Evolutionary conservation across 306 rosid species (phyloP).

Genomic region (Sicyos baderoa): DNA sequence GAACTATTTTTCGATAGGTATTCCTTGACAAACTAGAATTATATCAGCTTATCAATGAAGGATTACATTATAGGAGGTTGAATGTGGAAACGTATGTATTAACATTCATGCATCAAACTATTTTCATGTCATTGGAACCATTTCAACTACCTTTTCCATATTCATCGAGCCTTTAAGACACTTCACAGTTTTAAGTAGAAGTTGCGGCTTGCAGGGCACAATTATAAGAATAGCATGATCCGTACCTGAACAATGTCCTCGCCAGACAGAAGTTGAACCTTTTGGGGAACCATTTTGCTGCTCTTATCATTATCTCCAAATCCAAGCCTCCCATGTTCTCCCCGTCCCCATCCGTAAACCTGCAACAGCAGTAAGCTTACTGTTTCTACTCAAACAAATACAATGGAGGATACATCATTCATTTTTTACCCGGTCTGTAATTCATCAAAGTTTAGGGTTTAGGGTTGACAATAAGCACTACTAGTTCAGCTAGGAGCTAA

Average conservation of each 20-base stretch:
- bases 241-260: constrained; percentile 92
- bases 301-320: constrained; percentile 96
- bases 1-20: too few relatives aligned
- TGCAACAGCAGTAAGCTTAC: constrained; percentile 30
- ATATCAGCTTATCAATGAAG: too few relatives aligned
- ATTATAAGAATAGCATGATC: not conserved
- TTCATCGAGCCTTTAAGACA: not conserved
- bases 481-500: not conserved
- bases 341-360: constrained; percentile 99
- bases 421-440: not conserved
- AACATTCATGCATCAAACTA: not conserved
- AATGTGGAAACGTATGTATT: not conserved
- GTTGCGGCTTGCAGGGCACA: not conserved
- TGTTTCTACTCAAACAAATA: constrained; percentile 5
- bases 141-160: not conserved
- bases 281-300: constrained; percentile 97
- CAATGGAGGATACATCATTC: constrained; percentile 5
- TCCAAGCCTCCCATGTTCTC: constrained; percentile 99
- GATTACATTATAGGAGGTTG: too few relatives aligned
- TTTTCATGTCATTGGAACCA: not conserved
- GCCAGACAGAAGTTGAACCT: constrained; percentile 77
- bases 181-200: constrained; percentile 1
- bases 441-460: constrained; percentile 9
- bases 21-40: too few relatives aligned
- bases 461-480: not conserved